phyloP scores from a whole-genome alignment of 2,329 filamentous ascomycete species.

The Botrytis aclada region DNA sequence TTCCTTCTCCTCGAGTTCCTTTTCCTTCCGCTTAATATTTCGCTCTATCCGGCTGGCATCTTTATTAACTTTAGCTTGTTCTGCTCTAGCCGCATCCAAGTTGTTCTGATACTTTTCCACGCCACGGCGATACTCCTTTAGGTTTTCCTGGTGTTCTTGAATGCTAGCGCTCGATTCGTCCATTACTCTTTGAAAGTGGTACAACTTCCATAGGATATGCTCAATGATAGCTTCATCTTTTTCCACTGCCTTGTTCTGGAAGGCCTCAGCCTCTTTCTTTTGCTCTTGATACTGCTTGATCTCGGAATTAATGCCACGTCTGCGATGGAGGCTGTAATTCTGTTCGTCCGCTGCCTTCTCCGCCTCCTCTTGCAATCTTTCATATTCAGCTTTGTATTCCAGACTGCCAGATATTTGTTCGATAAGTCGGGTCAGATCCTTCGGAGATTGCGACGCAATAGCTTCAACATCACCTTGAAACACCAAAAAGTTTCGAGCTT shows the following conservation, averaged over 20 bases:
- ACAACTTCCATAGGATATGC: conserved; percentile 95
- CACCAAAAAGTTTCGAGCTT: conserved; percentile 94
- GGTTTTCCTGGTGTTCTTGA: conserved; percentile 86
- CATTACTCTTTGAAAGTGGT: conserved; percentile 90
- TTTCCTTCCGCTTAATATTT: conserved; percentile 80
- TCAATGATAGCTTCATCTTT: conserved; percentile 87
- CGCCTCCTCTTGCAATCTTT: conserved; percentile 79
- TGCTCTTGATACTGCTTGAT: conserved; percentile 98
- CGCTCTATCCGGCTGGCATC: conserved; percentile 81
- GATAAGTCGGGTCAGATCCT: conserved; percentile 87
- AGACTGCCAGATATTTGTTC: conserved; percentile 97
- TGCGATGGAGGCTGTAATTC: conserved; percentile 80
- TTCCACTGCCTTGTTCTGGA: conserved; percentile 85
- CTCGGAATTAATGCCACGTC: conserved; percentile 93
- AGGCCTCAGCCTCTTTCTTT: conserved; percentile 92
- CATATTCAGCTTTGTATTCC: conserved; percentile 92
- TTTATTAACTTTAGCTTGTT: conserved; percentile 74
- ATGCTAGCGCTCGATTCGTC: conserved; percentile 89
- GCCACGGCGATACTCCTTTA: conserved; percentile 87
- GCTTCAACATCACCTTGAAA: conserved; percentile 98
- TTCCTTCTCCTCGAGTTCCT: conserved; percentile 80
- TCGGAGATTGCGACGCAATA: conserved; percentile 91
- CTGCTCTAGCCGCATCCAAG: conserved; percentile 76
- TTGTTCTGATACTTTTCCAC: conserved; percentile 79
- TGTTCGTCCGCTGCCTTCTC: conserved; percentile 88